Conservation (phyloP, 768 basidiomycete species). For the Leccinum variicolor region DNA sequence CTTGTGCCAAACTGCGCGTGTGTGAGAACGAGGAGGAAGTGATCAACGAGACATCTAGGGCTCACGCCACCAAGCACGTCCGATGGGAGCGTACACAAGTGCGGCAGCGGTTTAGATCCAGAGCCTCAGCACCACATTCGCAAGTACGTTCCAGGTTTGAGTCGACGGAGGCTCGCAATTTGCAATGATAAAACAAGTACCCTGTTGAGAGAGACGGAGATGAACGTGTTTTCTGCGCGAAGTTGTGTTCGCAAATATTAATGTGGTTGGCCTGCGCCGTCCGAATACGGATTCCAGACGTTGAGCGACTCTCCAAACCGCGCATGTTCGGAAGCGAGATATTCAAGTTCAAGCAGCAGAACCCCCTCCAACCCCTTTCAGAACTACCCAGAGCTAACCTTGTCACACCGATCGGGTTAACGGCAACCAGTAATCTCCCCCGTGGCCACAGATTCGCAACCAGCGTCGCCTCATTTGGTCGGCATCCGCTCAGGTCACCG, state of each 20-base stretch:
- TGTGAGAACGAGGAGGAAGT: conserved; percentile 23
- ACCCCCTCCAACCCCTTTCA: conserved; percentile 8
- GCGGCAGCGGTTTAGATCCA: conserved; percentile 20
- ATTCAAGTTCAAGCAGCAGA: neutral
- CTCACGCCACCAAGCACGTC: conserved; percentile 21
- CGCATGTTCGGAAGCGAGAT: conserved; percentile 18
- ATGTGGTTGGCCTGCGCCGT: conserved; percentile 18
- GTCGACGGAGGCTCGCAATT: conserved; percentile 14
- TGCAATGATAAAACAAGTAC: conserved; percentile 14
- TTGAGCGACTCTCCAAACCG: conserved; percentile 4
- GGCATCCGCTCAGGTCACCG: conserved; percentile 19
- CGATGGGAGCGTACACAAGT: conserved; percentile 10
- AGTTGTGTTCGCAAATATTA: conserved; percentile 1
- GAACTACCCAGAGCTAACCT: conserved; percentile 29
- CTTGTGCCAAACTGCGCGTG: conserved; percentile 13
- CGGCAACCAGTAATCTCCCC: conserved; percentile 1
- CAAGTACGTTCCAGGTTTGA: neutral
- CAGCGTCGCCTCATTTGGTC: conserved; percentile 1
- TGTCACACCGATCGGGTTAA: conserved; percentile 26
- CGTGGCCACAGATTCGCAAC: conserved; percentile 4
- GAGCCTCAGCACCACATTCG: conserved; percentile 6
- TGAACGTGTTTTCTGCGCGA: conserved; percentile 21
- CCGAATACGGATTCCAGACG: conserved; percentile 6
- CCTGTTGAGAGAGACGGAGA: conserved; percentile 22
- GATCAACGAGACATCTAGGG: conserved; percentile 15